Evolutionary conservation across 106 monocot species (phyloP).

Genomic region (Allium sativum): DNA sequence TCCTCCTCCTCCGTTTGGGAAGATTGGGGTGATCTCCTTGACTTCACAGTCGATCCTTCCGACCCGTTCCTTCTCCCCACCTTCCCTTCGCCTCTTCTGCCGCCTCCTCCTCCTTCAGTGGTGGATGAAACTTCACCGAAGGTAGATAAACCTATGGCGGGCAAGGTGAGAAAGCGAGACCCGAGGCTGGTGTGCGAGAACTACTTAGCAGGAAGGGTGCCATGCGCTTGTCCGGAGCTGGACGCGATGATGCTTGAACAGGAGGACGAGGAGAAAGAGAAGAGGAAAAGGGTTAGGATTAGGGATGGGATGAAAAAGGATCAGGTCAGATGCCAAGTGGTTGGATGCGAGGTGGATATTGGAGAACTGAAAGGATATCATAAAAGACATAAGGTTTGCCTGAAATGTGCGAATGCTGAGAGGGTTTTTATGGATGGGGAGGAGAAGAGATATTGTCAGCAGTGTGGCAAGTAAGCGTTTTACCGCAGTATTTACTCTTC

Average conservation of each 20-base stretch:
- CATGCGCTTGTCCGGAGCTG: conserved; percentile 85
- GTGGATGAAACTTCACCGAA: not conserved
- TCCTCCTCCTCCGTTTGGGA: conserved; percentile 21
- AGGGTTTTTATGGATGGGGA: conserved; percentile 68
- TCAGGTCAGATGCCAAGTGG: conserved; percentile 65
- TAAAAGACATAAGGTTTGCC: conserved; percentile 63
- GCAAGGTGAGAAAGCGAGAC: conserved; percentile 64
- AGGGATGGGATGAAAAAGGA: conserved; percentile 7
- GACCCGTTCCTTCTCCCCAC: conserved; percentile 32
- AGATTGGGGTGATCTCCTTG: conserved; percentile 49
- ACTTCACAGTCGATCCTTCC: conserved; percentile 40
- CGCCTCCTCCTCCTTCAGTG: conserved; percentile 2
- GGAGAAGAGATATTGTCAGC: conserved; percentile 85
- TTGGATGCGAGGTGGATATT: conserved; percentile 76
- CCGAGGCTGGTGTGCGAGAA: conserved; percentile 75
- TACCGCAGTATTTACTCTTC: too few relatives aligned
- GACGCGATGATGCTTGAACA: conserved; percentile 42
- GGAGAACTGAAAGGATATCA: conserved; percentile 91
- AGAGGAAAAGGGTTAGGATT: conserved; percentile 20
- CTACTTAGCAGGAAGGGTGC: conserved; percentile 61
- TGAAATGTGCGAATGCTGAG: conserved; percentile 57
- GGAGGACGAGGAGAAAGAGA: conserved; percentile 30
- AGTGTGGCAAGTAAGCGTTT: conserved; percentile 87
- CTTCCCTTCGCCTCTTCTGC: conserved; percentile 3
- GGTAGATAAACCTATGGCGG: not conserved